These are phyloP conservation scores for Podila minutissima DNA, from an alignment of 192 early-diverging fungal species.

Conservation along the genomic window DNA sequence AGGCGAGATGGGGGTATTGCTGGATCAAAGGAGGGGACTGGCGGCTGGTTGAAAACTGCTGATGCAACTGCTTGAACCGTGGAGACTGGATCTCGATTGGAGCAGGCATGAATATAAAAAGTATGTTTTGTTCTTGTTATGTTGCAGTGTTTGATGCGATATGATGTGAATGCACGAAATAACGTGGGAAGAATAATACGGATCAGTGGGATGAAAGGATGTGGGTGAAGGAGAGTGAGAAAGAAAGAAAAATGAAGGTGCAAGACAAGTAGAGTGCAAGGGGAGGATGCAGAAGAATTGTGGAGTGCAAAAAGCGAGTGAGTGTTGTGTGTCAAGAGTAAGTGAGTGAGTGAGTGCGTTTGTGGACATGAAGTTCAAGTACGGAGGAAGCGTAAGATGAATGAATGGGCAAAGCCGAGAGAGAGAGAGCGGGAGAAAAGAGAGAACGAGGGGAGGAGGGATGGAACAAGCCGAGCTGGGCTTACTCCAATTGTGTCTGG, in stretches of 20 bases:
- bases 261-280: background rate
- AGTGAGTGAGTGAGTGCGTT: background rate
- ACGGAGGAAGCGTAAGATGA: background rate
- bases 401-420: background rate
- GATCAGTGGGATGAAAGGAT: background rate
- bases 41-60: background rate
- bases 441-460: too few relatives aligned
- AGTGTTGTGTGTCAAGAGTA: background rate
- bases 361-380: background rate
- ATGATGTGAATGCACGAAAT: background rate
- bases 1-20: constrained; percentile 9
- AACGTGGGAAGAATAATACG: background rate
- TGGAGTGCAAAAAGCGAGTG: background rate
- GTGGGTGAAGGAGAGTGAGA: background rate
- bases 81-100: constrained; percentile 22
- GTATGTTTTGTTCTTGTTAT: too few relatives aligned
- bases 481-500: too few relatives aligned
- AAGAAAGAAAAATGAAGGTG: background rate
- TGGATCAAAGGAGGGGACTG: constrained; percentile 15
- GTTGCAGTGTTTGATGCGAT: background rate
- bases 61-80: background rate
- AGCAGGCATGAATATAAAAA: constrained; percentile 11
- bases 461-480: background rate
- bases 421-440: background rate
- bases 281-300: background rate